These are phyloP conservation scores for Trichophyton rubrum DNA, from an alignment of 2,329 filamentous ascomycete species.

Conservation along the genomic window DNA sequence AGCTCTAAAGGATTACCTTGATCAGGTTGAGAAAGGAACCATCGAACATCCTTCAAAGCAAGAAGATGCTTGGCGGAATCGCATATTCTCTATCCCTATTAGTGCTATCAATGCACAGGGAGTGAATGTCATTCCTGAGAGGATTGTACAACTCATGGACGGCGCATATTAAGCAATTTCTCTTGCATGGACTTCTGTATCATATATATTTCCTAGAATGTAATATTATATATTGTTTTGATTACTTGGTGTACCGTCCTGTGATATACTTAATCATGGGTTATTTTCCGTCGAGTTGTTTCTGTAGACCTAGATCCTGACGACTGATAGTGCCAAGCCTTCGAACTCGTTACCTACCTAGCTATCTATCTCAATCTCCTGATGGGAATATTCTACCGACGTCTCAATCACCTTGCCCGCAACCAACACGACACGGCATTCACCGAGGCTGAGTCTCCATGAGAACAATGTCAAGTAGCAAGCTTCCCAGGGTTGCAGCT, in stretches of 20 bases:
- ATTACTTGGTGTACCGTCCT: background rate
- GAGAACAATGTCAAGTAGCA: constrained; percentile 24
- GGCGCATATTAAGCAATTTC: constrained; percentile 10
- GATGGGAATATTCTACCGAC: background rate
- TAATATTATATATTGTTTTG: background rate
- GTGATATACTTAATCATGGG: too few species aligned
- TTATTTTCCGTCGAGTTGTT: too few species aligned
- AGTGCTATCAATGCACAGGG: constrained; percentile 83
- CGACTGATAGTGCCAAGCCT: background rate
- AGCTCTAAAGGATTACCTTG: constrained; percentile 57
- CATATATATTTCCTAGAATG: background rate
- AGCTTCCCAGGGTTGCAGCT: constrained; percentile 33
- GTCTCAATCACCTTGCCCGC: background rate
- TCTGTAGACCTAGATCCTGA: background rate
- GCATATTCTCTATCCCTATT: constrained; percentile 59
- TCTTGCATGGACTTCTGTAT: background rate
- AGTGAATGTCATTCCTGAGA: constrained; percentile 44
- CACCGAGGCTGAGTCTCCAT: background rate
- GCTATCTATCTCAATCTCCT: background rate
- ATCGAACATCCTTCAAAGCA: constrained; percentile 63
- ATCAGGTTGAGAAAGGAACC: constrained; percentile 48
- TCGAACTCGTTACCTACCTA: background rate
- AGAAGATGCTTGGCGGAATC: constrained; percentile 49
- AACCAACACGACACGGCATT: background rate
- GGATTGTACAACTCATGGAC: constrained; percentile 32